Evolutionary conservation across 2,329 filamentous ascomycete genomes (phyloP).

Genomic region (Aurifilum marmelostoma): DNA sequence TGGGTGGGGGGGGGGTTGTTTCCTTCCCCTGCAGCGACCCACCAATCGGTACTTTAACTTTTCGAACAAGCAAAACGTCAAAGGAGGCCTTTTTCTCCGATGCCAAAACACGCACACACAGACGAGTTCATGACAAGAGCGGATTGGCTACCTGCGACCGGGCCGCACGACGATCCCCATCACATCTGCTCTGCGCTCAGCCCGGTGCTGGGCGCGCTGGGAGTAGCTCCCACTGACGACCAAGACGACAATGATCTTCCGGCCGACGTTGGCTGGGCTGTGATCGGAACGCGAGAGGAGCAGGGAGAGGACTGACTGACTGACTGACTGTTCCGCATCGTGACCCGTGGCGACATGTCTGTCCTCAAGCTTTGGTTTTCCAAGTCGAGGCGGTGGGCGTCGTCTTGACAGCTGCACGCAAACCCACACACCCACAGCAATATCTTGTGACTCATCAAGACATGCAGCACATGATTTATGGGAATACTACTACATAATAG

Average conservation of each 20-base stretch:
- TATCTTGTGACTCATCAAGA: background rate
- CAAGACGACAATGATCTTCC: background rate
- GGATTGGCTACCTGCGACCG: background rate
- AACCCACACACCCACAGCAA: background rate
- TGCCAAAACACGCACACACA: background rate
- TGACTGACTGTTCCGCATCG: no score
- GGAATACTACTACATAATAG: no score
- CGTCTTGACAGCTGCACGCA: background rate
- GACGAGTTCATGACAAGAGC: background rate
- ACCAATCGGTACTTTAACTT: background rate
- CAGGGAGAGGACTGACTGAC: no score
- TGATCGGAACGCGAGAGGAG: no score
- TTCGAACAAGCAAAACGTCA: background rate
- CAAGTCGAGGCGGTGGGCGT: background rate
- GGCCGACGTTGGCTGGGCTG: no score
- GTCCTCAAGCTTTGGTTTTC: background rate
- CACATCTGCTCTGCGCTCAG: background rate
- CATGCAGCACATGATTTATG: background rate
- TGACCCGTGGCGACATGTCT: no score
- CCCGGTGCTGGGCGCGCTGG: slow-evolving; percentile 3
- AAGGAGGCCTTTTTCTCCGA: background rate
- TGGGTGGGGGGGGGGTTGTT: background rate
- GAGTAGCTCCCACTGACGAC: background rate
- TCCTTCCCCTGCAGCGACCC: background rate
- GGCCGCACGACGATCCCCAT: background rate